Evolutionary conservation across 1,139 yeast genomes (phyloP), one percentile per base, ranked within the genome.

Genomic region (Arxiozyma bovina): DNA sequence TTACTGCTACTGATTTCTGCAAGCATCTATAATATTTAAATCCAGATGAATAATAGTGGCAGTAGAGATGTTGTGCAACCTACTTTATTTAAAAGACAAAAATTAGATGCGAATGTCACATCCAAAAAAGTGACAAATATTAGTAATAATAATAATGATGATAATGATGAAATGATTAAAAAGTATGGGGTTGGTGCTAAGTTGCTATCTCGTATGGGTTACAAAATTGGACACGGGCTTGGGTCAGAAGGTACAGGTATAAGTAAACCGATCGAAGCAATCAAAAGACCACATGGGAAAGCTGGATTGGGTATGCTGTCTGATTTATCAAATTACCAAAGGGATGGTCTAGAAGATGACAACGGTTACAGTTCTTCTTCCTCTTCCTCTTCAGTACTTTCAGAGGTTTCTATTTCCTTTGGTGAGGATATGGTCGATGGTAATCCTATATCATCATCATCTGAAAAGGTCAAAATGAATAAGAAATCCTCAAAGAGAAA

Each of bases 151-250:
- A 23, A 23, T 23, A 27, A 27, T 27, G 20, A 20, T 27, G 42
- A n/a, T 2, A 21, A 30, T 42, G 42, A 25, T 42, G 46, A 41
- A 21, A 25, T 53, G 48, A 45, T 49, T 55, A 48, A 51, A 50
- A 44, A 34, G 20, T 91, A 90, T 64, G 98, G 99, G 11, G 80
- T 89, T 48, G 99, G 98, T 42, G 96, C 96, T 1, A 73, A 78
- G 53, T 73, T 93, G 52, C 70, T 93, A 74, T 76, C 82, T 64
- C 79, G 82, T 61, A 91, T 93, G 98, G 99, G 99, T 0, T 91
- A 89, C 67, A 76, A 77, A 18, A 79, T 79, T 47, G 99, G 99
- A 0, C 75, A 79, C 59, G 98, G 98, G 0, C 76, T 93, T 23
- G 99, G 99, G 0, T 71, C 73, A 4, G 71, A 76, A 23, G 82